Evolutionary conservation across 1,284 basidiomycete genomes (phyloP), one percentile per base, ranked within the genome.

Genomic region (Ganoderma meredithae): DNA sequence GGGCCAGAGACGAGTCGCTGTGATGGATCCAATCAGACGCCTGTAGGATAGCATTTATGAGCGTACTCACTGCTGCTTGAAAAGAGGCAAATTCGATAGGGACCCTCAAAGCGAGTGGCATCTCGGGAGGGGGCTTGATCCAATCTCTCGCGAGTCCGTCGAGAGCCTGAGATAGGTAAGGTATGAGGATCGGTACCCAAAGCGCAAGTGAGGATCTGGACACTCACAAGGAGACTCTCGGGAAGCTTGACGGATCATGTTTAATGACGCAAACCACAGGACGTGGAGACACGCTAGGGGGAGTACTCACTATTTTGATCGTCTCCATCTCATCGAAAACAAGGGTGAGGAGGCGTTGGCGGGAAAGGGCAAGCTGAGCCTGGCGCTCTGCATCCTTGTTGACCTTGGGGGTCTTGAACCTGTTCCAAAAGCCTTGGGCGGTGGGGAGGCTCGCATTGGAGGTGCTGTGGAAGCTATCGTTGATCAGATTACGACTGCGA

Each of bases 251-350:
- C 25, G 27, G 13, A 49, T 12, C 12, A 41, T 5, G 10, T 39
- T 41, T 25, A 62, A 25, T 4, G 58, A 39, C 9, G 55, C 65
- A 64, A 64, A 72, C 64, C 69, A 3, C 17, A 13, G 17, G 49
- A 15, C 19, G 25, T 17, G 44, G 6, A 19, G 1, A n/a, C 31
- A 5, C 36, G 36, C 43, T 47, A 1, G 19, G 9, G 19, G 5
- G 8, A 19, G 49, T 39, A 66, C 63, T 27, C 27, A 93, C 92
- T 83, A 90, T 87, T 71, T 89, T 84, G 70, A 95, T 85, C 13
- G 93, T 94, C 80, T 95, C 93, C 90, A 93, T 92, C 55, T 94
- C 93, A 63, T 83, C 90, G 78, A 89, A 93, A n/a, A 87, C 89
- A 69, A 95, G 86, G 63, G 93, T 95, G 73, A 95, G 84, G 70